A percentile compares a stretch with the other conserved stretches of the same genome.
Conservation (phyloP, 306 rosid species). For the Rosa lucieae region DNA sequence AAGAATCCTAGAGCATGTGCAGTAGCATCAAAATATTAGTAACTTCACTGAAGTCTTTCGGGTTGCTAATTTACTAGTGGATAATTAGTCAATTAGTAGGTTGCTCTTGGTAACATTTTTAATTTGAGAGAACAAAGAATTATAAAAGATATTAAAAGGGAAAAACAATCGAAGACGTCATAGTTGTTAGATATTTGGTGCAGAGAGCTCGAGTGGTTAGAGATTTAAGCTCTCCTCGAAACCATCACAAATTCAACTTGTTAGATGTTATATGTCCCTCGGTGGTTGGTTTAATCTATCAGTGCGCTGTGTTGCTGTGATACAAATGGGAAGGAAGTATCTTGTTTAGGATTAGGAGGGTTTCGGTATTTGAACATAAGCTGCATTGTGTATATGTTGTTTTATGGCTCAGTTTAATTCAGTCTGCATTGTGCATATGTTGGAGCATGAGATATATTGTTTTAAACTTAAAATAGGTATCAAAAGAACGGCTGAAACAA, state of each 20-base stretch:
- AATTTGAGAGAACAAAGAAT: not conserved
- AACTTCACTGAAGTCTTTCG: not conserved
- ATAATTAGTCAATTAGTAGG: not conserved
- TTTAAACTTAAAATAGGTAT: slow-evolving; percentile 50
- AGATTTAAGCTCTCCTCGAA: not conserved
- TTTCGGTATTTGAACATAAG: not conserved
- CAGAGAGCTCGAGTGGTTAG: not conserved
- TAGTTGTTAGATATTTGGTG: not conserved
- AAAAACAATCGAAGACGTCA: not conserved
- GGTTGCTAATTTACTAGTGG: not conserved
- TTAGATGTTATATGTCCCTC: not conserved
- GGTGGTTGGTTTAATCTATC: not conserved
- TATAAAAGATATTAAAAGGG: not conserved
- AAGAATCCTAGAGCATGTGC: not conserved
- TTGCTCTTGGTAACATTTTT: slow-evolving; percentile 4
- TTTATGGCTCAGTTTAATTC: not conserved
- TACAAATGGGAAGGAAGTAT: not conserved
- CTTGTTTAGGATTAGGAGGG: slow-evolving; percentile 15
- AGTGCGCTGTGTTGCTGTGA: not conserved
- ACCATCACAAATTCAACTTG: not conserved
- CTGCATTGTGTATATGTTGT: not conserved
- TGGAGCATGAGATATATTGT: slow-evolving; percentile 28
- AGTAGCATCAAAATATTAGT: not conserved
- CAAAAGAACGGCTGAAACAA: slow-evolving; percentile 72
- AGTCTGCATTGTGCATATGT: not conserved